Conservation (phyloP, 2,329 filamentous ascomycete species). For the Penicillium sp. region DNA sequence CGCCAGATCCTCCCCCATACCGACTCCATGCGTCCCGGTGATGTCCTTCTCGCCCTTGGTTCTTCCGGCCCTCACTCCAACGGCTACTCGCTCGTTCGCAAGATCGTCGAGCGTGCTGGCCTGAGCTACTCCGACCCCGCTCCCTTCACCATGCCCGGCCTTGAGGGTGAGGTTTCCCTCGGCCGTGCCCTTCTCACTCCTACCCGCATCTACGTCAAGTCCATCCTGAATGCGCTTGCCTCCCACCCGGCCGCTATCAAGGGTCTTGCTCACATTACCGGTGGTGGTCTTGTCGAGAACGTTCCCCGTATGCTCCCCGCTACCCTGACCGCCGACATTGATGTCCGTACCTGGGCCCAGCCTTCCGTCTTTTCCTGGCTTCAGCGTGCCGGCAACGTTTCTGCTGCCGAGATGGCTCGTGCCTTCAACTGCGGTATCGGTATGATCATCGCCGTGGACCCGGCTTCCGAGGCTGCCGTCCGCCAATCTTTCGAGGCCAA, state of each 20-base stretch:
- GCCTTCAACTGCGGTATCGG: slow-evolving; percentile 95
- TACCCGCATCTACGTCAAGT: slow-evolving; percentile 89
- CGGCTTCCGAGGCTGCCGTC: slow-evolving; percentile 19
- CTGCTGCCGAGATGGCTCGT: slow-evolving; percentile 76
- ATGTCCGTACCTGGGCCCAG: slow-evolving; percentile 72
- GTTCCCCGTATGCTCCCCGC: slow-evolving; percentile 88
- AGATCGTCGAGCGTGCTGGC: slow-evolving; percentile 73
- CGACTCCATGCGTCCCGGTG: slow-evolving; percentile 73
- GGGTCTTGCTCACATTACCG: slow-evolving; percentile 95
- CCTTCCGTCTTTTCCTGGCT: slow-evolving; percentile 86
- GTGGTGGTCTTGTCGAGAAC: slow-evolving; percentile 89
- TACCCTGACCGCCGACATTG: slow-evolving; percentile 75
- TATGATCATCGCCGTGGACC: slow-evolving; percentile 82
- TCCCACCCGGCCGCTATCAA: slow-evolving; percentile 63
- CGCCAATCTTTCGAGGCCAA: slow-evolving; percentile 59
- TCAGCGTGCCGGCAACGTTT: slow-evolving; percentile 68
- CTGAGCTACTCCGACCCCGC: slow-evolving; percentile 70
- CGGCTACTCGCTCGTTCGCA: slow-evolving; percentile 93
- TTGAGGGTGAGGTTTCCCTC: slow-evolving; percentile 57
- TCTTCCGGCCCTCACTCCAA: slow-evolving; percentile 93
- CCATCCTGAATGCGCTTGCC: slow-evolving; percentile 66
- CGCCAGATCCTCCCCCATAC: slow-evolving; percentile 71
- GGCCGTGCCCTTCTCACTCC: slow-evolving; percentile 82
- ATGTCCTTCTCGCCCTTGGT: slow-evolving; percentile 80
- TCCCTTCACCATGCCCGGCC: slow-evolving; percentile 75